Evolutionary conservation across 2,329 filamentous ascomycete species (phyloP), one percentile per base, ranked within the genome.

Genomic region (Hawksworthiomyces lignivorus): DNA sequence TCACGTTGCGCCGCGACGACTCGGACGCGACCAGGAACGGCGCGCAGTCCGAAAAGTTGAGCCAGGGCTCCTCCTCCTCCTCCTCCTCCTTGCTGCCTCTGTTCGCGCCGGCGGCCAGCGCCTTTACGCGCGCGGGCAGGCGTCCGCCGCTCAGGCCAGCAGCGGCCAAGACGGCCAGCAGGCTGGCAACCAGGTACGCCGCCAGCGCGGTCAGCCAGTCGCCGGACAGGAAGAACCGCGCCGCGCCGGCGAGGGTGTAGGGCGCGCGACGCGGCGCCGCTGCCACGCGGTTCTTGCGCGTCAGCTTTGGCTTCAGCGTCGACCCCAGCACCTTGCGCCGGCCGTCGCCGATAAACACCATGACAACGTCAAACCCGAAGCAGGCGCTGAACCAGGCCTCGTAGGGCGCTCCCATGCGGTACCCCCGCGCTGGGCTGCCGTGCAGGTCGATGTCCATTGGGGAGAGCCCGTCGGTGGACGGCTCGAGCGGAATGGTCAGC

Each of bases 11-110:
- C n/a, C 89, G 70, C 1, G 84, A 92, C 3, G 77, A 72, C 46
- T 80, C 70, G 1, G 80, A 85, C 5, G 82, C 72, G 19, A 95
- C 61, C 12, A 95, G 72, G 57, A 84, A 84, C 1, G 86, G 82
- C 1, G 85, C 84, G 48, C 76, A 75, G 60, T 92, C 86, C 14
- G 46, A 36, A 19, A 52, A 52, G 7, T 46, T 45, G 5, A 52
- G 29, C 50, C 50, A 51, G 10, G 48, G 48, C 3, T 40, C 36
- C 3, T 29, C 36, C 14, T 14, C 8, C 11, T 22, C 21, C 3
- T 18, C 17, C 26, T 5, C 19, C 3, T 27, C 20, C 5, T 18
- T n/a, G n/a, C 15, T 9, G 9, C 7, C 18, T 19, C 17, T 14
- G n/a, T n/a, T n/a, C n/a, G n/a, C n/a, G n/a, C n/a, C n/a, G n/a